Evolutionary conservation across 164 flowering plant genomes (phyloP).

Genomic region (Aristolochia contorta): DNA sequence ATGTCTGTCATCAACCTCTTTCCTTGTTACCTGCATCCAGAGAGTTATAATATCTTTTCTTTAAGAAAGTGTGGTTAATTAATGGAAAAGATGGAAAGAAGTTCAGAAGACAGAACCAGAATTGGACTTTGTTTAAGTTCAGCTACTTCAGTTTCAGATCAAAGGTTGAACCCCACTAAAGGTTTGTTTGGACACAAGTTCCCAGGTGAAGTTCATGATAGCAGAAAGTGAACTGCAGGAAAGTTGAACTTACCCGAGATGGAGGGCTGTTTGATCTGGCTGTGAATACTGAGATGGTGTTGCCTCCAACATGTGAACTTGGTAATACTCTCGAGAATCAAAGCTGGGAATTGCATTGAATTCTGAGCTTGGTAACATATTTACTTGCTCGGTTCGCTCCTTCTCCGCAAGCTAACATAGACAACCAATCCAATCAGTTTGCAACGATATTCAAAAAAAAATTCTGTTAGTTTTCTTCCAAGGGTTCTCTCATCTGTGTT

Average conservation of each 20-base stretch:
- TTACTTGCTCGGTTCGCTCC: slow-evolving; percentile 42
- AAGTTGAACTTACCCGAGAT: slow-evolving; percentile 37
- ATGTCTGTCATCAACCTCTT: no score
- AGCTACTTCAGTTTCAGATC: no score
- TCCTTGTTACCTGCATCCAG: no score
- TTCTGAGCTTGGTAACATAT: slow-evolving; percentile 37
- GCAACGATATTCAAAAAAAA: no score
- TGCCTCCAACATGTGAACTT: slow-evolving; percentile 33
- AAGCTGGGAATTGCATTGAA: slow-evolving; percentile 42
- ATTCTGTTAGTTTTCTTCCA: no score
- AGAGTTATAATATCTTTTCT: background rate
- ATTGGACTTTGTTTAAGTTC: no score
- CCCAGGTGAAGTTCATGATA: no score
- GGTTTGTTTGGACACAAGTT: no score
- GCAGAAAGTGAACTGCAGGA: background rate
- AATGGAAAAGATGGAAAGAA: background rate
- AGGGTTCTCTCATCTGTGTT: no score
- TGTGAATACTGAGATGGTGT: slow-evolving; percentile 24
- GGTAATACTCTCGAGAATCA: slow-evolving; percentile 48
- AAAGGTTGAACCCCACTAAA: no score
- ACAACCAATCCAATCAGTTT: no score
- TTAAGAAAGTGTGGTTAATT: background rate
- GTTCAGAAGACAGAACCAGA: background rate
- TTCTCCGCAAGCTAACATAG: slow-evolving; percentile 40
- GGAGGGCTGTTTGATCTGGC: slow-evolving; percentile 53